A percentile compares a stretch with the other conserved stretches of the same genome.
Evolutionary conservation across 805 yeast genomes (phyloP).

Genomic region (Schizosaccharomyces lindneri): DNA sequence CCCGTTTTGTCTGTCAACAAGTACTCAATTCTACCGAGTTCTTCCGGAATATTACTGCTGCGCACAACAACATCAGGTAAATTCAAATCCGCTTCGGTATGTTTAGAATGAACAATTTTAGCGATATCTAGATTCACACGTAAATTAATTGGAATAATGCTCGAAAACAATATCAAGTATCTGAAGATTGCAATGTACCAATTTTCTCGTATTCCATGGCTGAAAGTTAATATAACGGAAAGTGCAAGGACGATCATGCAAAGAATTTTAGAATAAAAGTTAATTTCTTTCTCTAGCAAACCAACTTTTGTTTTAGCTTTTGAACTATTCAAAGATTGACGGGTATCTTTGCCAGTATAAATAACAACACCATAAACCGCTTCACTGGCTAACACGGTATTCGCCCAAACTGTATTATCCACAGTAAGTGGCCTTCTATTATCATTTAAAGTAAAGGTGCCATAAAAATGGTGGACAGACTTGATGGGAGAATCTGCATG

Average conservation of each 20-base stretch:
- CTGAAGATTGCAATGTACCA: conserved; percentile 88
- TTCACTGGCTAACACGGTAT: conserved; percentile 88
- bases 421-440: conserved; percentile 42
- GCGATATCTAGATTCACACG: conserved; percentile 89
- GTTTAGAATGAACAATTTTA: conserved; percentile 83
- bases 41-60: conserved; percentile 95
- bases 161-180: conserved; percentile 71
- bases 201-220: conserved; percentile 39
- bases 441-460: conserved; percentile 38
- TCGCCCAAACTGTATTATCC: conserved; percentile 94
- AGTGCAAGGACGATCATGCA: conserved; percentile 67
- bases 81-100: conserved; percentile 64
- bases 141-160: conserved; percentile 86
- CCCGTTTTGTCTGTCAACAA: conserved; percentile 87
- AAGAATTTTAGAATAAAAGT: conserved; percentile 60
- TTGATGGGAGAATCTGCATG: conserved; percentile 63
- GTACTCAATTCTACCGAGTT: conserved; percentile 85
- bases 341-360: conserved; percentile 79
- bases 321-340: conserved; percentile 87
- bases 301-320: conserved; percentile 72
- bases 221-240: conserved; percentile 51
- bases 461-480: conserved; percentile 58
- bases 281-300: conserved; percentile 70
- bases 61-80: conserved; percentile 80
- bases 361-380: conserved; percentile 67